Conservation (phyloP, 2,329 filamentous ascomycete species). For the Cercospora zeina region DNA sequence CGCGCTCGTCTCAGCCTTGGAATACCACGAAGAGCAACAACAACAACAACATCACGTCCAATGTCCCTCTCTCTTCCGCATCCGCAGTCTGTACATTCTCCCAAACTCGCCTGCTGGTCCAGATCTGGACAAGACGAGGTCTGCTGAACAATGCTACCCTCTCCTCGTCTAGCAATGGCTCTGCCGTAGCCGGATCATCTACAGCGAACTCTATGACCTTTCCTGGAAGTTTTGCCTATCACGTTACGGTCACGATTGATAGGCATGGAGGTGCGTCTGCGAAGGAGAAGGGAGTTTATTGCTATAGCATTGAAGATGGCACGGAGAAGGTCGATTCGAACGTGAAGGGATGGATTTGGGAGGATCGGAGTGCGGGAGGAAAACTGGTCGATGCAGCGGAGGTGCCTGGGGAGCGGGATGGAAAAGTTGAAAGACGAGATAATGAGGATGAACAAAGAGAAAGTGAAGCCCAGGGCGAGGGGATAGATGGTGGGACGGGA, state of each 20-base stretch:
- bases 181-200: constrained; percentile 37
- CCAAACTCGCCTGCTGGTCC: constrained; percentile 61
- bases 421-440: neutral
- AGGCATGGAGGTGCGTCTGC: constrained; percentile 58
- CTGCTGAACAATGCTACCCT: constrained; percentile 7
- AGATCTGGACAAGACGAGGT: constrained; percentile 60
- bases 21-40: constrained; percentile 35
- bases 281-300: constrained; percentile 59
- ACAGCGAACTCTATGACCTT: constrained; percentile 51
- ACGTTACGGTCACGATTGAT: constrained; percentile 60
- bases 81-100: constrained; percentile 53
- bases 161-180: constrained; percentile 18
- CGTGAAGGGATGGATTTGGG: constrained; percentile 52
- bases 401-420: constrained; percentile 43
- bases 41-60: constrained; percentile 21
- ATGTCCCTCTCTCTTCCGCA: constrained; percentile 28
- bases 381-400: constrained; percentile 53
- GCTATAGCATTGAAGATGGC: constrained; percentile 57
- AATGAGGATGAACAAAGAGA: constrained; percentile 8
- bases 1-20: constrained; percentile 41
- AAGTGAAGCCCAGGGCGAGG: constrained; percentile 40
- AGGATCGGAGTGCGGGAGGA: constrained; percentile 54
- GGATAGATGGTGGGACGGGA: constrained; percentile 61
- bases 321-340: constrained; percentile 48
- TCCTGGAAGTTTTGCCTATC: constrained; percentile 62